Percentiles rank a stretch among this genome's conserved stretches.
Conservation (phyloP, 306 rosid genomes). For the Oemleria cerasiformis region DNA sequence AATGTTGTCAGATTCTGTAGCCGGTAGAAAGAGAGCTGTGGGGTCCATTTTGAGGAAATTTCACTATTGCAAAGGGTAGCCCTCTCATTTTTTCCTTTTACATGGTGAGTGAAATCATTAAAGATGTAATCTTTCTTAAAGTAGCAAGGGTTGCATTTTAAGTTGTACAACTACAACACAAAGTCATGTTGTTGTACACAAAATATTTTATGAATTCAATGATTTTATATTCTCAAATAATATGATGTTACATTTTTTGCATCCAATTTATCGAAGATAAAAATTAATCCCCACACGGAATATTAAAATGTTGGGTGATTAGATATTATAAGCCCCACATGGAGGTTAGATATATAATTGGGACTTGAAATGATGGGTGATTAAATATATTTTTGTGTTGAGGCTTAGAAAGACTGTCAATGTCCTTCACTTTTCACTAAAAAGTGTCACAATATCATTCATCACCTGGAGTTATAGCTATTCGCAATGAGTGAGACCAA, state of each 20-base stretch:
- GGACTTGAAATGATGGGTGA: not conserved
- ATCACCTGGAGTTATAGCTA: no score
- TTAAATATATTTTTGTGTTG: not conserved
- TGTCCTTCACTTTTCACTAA: not conserved
- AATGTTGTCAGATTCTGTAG: conserved; percentile 32
- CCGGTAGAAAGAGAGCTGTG: conserved; percentile 20
- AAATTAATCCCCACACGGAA: no score
- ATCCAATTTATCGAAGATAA: no score
- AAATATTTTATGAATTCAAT: not conserved
- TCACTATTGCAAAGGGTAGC: conserved; percentile 23
- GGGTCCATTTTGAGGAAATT: conserved; percentile 23
- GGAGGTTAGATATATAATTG: not conserved
- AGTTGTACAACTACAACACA: not conserved
- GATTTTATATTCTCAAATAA: not conserved
- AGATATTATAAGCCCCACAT: not conserved
- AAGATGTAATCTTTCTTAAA: not conserved
- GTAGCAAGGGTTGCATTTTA: not conserved
- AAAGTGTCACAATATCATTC: not conserved
- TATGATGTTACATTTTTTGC: not conserved
- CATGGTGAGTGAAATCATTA: conserved; percentile 27
- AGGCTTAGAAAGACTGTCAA: not conserved
- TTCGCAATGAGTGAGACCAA: no score
- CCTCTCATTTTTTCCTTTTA: not conserved
- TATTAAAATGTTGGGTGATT: no score
- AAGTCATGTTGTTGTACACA: not conserved